Evolutionary conservation across 2,329 filamentous ascomycete genomes (phyloP).

Genomic region (Colletotrichum plurivorum): DNA sequence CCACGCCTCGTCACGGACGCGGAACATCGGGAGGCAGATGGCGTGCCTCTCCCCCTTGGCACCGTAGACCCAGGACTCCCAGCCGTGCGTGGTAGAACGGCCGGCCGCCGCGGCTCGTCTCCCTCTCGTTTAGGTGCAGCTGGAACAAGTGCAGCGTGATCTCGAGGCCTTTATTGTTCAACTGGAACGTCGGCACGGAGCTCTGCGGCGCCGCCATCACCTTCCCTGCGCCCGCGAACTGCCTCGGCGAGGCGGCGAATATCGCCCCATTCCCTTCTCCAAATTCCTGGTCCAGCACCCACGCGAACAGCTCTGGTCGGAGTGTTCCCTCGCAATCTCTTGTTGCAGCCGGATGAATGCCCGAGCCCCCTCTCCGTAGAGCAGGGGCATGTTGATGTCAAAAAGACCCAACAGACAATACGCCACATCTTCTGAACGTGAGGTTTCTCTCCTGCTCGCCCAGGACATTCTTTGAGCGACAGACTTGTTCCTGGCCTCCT

Average conservation of each 20-base stretch:
- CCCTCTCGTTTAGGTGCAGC: not conserved
- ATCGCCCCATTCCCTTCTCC: not conserved
- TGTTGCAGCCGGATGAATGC: conserved; percentile 46
- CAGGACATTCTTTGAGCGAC: conserved; percentile 46
- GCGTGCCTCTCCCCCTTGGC: no score
- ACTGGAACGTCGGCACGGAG: not conserved
- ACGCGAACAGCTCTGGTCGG: conserved; percentile 39
- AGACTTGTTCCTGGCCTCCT: not conserved
- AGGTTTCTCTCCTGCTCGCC: conserved; percentile 45
- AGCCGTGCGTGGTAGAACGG: not conserved
- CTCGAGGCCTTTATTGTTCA: not conserved
- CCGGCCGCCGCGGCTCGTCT: not conserved
- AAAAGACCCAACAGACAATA: conserved; percentile 49
- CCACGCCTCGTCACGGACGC: no score
- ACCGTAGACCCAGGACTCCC: no score
- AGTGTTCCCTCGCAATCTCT: conserved; percentile 42
- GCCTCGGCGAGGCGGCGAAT: not conserved
- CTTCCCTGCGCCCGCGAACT: not conserved
- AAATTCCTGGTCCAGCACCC: conserved; percentile 4
- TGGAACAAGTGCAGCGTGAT: not conserved
- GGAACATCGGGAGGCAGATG: no score
- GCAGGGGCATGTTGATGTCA: conserved; percentile 45
- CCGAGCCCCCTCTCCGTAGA: conserved; percentile 47
- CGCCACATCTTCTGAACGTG: conserved; percentile 44
- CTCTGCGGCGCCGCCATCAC: no score